Conservation (phyloP, 164 flowering plant species). For the Litsea cubeba region DNA sequence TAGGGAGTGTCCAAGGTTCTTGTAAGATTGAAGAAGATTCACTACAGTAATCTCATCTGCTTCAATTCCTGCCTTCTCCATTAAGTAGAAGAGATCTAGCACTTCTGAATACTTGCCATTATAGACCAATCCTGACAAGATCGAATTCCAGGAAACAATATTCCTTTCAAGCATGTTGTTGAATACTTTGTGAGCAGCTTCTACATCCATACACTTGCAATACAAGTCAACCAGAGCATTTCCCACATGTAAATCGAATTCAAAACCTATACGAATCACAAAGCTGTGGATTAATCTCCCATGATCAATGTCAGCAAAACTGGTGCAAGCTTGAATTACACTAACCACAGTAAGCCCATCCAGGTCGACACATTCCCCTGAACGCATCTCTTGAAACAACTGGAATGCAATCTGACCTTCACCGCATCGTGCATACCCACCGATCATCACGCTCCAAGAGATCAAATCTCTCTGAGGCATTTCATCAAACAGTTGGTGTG, state of each 20-base stretch:
- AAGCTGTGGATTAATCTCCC: constrained; percentile 50
- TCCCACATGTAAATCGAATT: constrained; percentile 51
- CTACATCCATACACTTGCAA: constrained; percentile 43
- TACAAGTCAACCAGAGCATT: constrained; percentile 78
- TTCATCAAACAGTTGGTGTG: constrained; percentile 60
- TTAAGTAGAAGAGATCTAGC: constrained; percentile 34
- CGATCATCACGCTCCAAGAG: constrained; percentile 80
- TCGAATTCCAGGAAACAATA: constrained; percentile 77
- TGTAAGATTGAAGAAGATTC: constrained; percentile 56
- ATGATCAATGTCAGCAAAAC: constrained; percentile 19
- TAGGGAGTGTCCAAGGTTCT: constrained; percentile 35
- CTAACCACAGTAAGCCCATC: constrained; percentile 57
- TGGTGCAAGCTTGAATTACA: constrained; percentile 58
- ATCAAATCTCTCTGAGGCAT: constrained; percentile 69
- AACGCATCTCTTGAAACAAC: constrained; percentile 49
- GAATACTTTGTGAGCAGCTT: constrained; percentile 49
- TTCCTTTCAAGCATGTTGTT: constrained; percentile 49
- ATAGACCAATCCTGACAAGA: constrained; percentile 58
- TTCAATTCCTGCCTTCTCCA: constrained; percentile 45
- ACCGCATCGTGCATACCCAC: constrained; percentile 39
- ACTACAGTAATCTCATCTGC: constrained; percentile 63
- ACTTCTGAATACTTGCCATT: constrained; percentile 45
- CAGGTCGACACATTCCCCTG: constrained; percentile 23
- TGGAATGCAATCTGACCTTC: constrained; percentile 35
- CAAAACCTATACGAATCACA: constrained; percentile 43